These are phyloP conservation scores for Sambucus nigra DNA, from an alignment of 129 eudicot genomes.

Conservation along the genomic window DNA sequence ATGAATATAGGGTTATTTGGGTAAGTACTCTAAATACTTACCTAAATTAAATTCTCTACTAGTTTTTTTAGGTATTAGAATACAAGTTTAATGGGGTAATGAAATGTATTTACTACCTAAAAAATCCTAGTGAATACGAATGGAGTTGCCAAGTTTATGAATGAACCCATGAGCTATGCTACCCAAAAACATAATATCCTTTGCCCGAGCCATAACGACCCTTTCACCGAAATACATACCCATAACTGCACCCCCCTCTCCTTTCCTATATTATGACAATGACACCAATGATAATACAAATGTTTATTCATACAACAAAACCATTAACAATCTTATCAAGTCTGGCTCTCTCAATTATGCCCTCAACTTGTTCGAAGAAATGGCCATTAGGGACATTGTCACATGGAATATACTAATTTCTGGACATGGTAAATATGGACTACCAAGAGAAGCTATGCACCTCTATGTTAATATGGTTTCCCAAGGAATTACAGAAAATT, in stretches of 20 bases:
- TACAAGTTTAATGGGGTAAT: no score
- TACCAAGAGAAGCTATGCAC: constrained; percentile 20
- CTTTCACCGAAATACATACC: constrained; percentile 9
- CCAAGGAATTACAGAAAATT: constrained; percentile 50
- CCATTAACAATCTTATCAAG: constrained; percentile 26
- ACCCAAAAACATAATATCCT: constrained; percentile 12
- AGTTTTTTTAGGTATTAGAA: no score
- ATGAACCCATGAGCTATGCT: constrained; percentile 15
- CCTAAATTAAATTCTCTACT: no score
- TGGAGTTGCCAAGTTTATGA: no score
- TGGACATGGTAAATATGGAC: constrained; percentile 43
- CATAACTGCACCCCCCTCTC: constrained; percentile 15
- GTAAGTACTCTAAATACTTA: no score
- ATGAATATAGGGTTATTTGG: no score
- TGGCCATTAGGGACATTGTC: constrained; percentile 47
- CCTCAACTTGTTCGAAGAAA: constrained; percentile 62
- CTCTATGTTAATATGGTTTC: constrained; percentile 49
- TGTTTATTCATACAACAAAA: constrained; percentile 26
- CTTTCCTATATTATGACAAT: constrained; percentile 21
- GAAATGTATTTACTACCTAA: no score
- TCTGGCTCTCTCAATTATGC: constrained; percentile 38
- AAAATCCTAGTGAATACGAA: no score
- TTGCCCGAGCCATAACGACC: constrained; percentile 19
- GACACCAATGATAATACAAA: constrained; percentile 13
- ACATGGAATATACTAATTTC: constrained; percentile 70